Evolutionary conservation across 768 basidiomycete species (phyloP), one percentile per base, ranked within the genome.

Genomic region (Lentinus tigrinus): DNA sequence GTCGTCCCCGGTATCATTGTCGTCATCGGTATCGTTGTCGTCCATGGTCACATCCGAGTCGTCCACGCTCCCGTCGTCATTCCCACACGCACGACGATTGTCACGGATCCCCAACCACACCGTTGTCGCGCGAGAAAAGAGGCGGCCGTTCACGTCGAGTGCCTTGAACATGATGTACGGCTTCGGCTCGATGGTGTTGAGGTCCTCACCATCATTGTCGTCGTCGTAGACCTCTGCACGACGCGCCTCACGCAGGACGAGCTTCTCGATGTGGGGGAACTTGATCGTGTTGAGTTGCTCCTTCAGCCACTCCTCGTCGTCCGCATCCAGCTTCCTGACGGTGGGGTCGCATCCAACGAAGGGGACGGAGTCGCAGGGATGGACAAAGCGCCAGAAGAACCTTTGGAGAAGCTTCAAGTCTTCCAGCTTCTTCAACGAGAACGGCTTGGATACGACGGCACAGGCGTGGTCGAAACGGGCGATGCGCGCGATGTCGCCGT

Each of bases 311-410:
- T 14, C 24, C 26, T 28, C 36, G 21, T 24, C 31, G 4, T 11
- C n/a, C 1, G 9, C 1, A 11, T n/a, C 9, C 0, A 58, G 19
- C 28, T 6, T 17, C 7, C 14, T 19, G 13, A 58, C 27, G 2
- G 60, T 57, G 4, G 51, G 52, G n/a, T 62, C 60, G 31, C 19
- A 13, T 4, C 60, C 56, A 14, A 40, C 40, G 13, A 62, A 14
- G 14, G 37, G 26, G 34, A 13, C 26, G 23, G 48, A 53, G 24
- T 44, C 43, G 10, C 26, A 3, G 3, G 58, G 48, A n/a, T 65
- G 51, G 13, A 44, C 24, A 23, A 62, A 62, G 14, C 48, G 51
- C 64, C 64, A 65, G 16, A 62, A 28, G 47, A 60, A 65, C 21
- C 31, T 37, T 17, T 46, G 47, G 4, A 65, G 23, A 2, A 57